These are phyloP conservation scores for Nannochloropsis gaditana DNA, from an alignment of 108 stramenopile species.

Conservation along the genomic window DNA sequence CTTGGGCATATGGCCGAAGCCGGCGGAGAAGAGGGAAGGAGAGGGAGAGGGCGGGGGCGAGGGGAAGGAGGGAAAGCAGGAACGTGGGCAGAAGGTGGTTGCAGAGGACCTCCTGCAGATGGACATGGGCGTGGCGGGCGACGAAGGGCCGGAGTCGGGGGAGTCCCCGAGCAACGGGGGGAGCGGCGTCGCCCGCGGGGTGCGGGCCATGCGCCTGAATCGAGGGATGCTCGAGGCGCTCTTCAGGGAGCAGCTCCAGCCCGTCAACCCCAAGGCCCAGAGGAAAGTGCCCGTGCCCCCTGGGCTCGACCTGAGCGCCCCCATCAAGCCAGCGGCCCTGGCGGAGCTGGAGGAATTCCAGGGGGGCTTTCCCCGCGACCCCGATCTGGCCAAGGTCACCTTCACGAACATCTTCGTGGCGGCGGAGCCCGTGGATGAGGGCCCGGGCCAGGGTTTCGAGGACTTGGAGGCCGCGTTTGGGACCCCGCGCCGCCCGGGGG, in stretches of 20 bases:
- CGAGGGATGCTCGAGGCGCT: neutral
- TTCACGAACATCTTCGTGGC: conserved; percentile 23
- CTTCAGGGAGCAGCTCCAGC: conserved; percentile 26
- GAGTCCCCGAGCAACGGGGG: neutral
- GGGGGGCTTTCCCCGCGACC: neutral
- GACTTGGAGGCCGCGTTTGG: neutral
- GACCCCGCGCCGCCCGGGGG: neutral
- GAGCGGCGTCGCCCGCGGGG: neutral
- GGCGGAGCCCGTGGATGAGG: neutral
- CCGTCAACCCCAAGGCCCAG: conserved; percentile 54
- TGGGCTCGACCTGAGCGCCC: conserved; percentile 49
- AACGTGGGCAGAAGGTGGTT: neutral
- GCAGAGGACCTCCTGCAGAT: neutral
- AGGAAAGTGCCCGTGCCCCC: conserved; percentile 50
- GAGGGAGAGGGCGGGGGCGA: neutral
- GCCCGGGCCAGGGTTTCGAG: neutral
- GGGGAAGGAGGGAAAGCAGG: neutral
- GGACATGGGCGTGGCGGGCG: neutral
- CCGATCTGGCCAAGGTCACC: neutral
- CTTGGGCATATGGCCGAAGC: conserved; percentile 54
- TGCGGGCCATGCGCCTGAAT: neutral
- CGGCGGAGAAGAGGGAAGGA: neutral
- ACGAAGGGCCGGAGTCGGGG: neutral
- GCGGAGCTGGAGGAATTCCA: neutral
- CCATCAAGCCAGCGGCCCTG: neutral